phyloP scores from a whole-genome alignment of 352 stramenopile genomes.

The Globisporangium barbulae region DNA sequence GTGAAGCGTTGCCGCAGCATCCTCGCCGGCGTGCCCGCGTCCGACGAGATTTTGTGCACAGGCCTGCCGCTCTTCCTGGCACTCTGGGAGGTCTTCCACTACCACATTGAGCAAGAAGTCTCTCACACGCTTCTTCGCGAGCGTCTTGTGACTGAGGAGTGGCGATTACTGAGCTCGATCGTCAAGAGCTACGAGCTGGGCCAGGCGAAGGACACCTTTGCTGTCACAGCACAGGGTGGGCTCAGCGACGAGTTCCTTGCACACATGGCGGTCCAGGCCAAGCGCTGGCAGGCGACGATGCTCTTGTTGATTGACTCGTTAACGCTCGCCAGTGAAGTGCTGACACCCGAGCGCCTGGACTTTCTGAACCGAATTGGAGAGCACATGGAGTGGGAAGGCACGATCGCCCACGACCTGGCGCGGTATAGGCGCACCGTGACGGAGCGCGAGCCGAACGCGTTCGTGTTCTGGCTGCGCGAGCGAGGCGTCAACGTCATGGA shows the following conservation, averaged over 20 bases:
- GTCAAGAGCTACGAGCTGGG: constrained; percentile 60
- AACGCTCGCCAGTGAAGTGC: constrained; percentile 47
- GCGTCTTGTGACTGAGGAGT: constrained; percentile 59
- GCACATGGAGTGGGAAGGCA: constrained; percentile 87
- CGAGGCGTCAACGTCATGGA: constrained; percentile 30
- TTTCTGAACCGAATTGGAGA: constrained; percentile 66
- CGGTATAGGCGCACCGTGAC: constrained; percentile 59
- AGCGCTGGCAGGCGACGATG: constrained; percentile 81
- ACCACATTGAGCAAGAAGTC: constrained; percentile 85
- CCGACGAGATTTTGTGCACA: constrained; percentile 62
- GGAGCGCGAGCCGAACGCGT: constrained; percentile 70
- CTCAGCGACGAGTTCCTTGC: constrained; percentile 38
- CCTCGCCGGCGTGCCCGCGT: constrained; percentile 43
- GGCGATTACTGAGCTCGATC: constrained; percentile 52
- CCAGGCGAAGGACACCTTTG: constrained; percentile 4
- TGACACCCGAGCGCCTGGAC: constrained; percentile 57
- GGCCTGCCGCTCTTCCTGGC: constrained; percentile 74
- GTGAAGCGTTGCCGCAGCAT: constrained; percentile 43
- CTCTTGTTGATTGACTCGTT: constrained; percentile 76
- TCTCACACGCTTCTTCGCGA: constrained; percentile 51
- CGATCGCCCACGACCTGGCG: constrained; percentile 75
- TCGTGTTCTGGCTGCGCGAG: constrained; percentile 68
- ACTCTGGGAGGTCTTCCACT: constrained; percentile 80
- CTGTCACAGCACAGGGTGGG: constrained; percentile 5
- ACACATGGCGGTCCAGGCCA: constrained; percentile 68